Evolutionary conservation across 371 early-diverging fungal genomes (phyloP).

Genomic region (Apophysomyces ossiformis): DNA sequence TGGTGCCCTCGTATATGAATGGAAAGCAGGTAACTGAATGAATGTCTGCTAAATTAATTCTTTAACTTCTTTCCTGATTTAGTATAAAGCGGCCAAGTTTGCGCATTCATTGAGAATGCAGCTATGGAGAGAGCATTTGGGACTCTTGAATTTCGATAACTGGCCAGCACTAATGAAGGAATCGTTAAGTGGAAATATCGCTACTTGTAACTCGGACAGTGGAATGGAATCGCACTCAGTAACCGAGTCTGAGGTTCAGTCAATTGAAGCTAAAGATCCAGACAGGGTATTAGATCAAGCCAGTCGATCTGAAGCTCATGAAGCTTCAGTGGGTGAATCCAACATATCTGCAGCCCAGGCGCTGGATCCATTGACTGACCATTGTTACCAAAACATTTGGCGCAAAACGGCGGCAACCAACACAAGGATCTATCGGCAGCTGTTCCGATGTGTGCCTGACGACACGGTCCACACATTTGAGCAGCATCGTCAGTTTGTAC

Average conservation of each 20-base stretch:
- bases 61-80: not conserved
- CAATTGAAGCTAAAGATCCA: constrained; percentile 27
- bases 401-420: constrained; percentile 65
- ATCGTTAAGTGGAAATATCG: not conserved
- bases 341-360: constrained; percentile 39
- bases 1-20: constrained; percentile 73
- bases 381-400: constrained; percentile 70
- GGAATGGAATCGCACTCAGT: not conserved
- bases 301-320: constrained; percentile 28
- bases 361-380: constrained; percentile 75
- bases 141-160: constrained; percentile 55
- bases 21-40: constrained; percentile 56
- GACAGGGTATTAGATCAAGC: constrained; percentile 30
- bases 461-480: constrained; percentile 71
- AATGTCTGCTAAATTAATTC: not conserved
- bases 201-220: not conserved
- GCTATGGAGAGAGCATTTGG: constrained; percentile 87
- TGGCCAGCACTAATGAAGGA: constrained; percentile 30
- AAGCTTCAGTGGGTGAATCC: constrained; percentile 6
- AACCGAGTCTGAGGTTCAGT: constrained; percentile 15
- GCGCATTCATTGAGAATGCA: constrained; percentile 72
- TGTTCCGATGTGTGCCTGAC: constrained; percentile 91
- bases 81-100: constrained; percentile 72
- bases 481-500: constrained; percentile 63
- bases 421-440: constrained; percentile 71